Base-by-base conservation (phyloP, 2,329 filamentous ascomycete species). In the Ilyonectria destructans region DNA sequence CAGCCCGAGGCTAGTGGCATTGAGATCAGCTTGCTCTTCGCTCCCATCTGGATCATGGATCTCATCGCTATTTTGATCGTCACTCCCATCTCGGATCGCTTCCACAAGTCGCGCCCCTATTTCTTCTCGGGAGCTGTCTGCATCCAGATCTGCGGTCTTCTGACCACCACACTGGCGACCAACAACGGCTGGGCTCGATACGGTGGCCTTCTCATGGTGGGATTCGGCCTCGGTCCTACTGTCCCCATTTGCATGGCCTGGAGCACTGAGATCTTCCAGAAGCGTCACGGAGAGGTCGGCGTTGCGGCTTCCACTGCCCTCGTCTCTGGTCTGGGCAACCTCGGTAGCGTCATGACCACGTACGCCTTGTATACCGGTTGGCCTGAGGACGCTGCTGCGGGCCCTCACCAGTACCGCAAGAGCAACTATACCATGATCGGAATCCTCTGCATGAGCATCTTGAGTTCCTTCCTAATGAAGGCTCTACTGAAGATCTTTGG, bases 211-310 rank as follows among this genome's bases (percentile, higher is more conserved):
- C 84, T 97, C 58, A 91, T 97, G 82, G 92, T 97, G 40, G 95
- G 95, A 5, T 97, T 97, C 76, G 95, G 95, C 0, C 90, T 97
- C 2, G 95, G 95, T 1, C 95, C 95, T 4, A 97, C 95, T 0
- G 94, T 97, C 1, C 95, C 95, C 12, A 96, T 96, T 77, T 96
- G 93, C 80, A 97, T 97, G 95, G 92, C 94, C 40, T 97, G 95
- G 95, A 94, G 93, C 35, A 93, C 91, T 70, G 93, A 97, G 81
- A 92, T 97, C 77, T 97, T 97, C 85, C 94, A 97, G 82, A 88
- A 89, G 35, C 92, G 95, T 13, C 95, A 97, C 77, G 94, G 95
- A 54, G 95, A 97, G 81, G 93, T 97, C 23, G 95, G 95, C 62
- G 94, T 97, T 7, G 95, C 95, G 4, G 92, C 95, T 15, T 94